These are phyloP conservation scores for Yarrowia bubula DNA, from an alignment of 805 yeast genomes.

Conservation along the genomic window DNA sequence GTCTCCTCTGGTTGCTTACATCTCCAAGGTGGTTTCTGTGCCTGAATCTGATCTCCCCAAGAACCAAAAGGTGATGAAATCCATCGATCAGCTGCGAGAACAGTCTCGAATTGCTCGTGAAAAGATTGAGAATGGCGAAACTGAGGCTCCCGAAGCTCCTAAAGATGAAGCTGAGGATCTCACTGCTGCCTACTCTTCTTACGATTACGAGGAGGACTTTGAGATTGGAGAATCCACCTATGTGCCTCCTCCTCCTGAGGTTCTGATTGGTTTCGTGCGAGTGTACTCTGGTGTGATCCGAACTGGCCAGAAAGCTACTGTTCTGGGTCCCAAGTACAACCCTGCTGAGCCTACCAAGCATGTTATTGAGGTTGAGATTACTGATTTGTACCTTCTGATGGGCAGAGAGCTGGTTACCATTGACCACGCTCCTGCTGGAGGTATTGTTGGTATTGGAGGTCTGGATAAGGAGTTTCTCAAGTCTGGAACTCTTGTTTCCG, in stretches of 20 bases:
- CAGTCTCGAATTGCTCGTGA: slow-evolving; percentile 33
- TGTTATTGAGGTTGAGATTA: slow-evolving; percentile 55
- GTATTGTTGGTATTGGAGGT: slow-evolving; percentile 91
- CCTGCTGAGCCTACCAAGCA: slow-evolving; percentile 60
- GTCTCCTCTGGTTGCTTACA: slow-evolving; percentile 71
- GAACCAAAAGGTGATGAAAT: slow-evolving; percentile 40
- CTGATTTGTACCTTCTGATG: slow-evolving; percentile 79
- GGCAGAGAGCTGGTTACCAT: slow-evolving; percentile 84
- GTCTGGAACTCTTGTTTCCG: slow-evolving; percentile 75
- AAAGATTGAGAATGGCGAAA: slow-evolving; percentile 28
- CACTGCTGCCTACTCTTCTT: slow-evolving; percentile 45
- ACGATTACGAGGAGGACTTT: slow-evolving; percentile 51
- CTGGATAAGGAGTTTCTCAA: slow-evolving; percentile 77
- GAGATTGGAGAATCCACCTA: slow-evolving; percentile 44
- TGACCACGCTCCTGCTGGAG: slow-evolving; percentile 86
- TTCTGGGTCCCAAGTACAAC: slow-evolving; percentile 84
- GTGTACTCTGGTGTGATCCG: slow-evolving; percentile 79
- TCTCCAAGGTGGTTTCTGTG: slow-evolving; percentile 84
- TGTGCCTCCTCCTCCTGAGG: slow-evolving; percentile 46
- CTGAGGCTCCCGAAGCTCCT: slow-evolving; percentile 28
- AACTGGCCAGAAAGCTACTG: slow-evolving; percentile 70
- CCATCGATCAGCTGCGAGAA: slow-evolving; percentile 37
- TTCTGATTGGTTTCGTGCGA: slow-evolving; percentile 82
- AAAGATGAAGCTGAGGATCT: slow-evolving; percentile 41
- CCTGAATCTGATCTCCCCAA: slow-evolving; percentile 78